Base-by-base conservation (phyloP, 768 basidiomycete species). In the Xerocomellus dryophilus region DNA sequence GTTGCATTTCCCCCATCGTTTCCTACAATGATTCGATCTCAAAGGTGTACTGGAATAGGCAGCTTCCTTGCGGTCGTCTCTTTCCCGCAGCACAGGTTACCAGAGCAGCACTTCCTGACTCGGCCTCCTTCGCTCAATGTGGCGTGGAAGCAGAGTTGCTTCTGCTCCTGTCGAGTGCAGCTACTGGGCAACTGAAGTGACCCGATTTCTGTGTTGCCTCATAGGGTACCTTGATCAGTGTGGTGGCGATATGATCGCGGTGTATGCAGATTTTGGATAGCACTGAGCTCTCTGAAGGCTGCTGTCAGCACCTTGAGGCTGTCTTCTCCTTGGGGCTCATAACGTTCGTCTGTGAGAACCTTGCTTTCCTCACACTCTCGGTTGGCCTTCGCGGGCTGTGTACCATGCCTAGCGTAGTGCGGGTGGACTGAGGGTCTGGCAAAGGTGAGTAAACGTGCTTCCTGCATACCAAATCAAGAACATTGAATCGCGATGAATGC, bases 341-440 rank as follows among this genome's bases (percentile, higher is more conserved):
- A 25, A 25, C 23, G 23, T 3, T 25, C 23, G 35, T 25, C 34
- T 40, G 4, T 48, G 42, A 27, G 36, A n/a, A 44, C 50, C 50
- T 39, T 39, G 27, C 18, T 40, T 27, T n/a, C 11, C 40, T 59
- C 48, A 20, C 48, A 23, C 40, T 29, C 36, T 58, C 51, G 45
- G 58, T 20, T 35, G 85, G 82, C 86, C 7, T 87, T 91, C 61
- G 63, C 81, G 14, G 87, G 89, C 38, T 90, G 91, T 44, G 74
- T 87, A 10, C 79, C 77, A 23, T 91, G 91, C 70, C 71, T 90
- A 49, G 73, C 76, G 27, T 91, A 84, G 87, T 93, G 94, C 74
- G 93, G 93, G 71, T 80, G 76, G 59, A 83, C 85, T 60, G 93
- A 57, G 53, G 53, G 94, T 18, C 74, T 94, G 18, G 74, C 82